Evolutionary conservation across 1,139 yeast species (phyloP), one percentile per base, ranked within the genome.

Genomic region (Blastobotrys capitulatus): DNA sequence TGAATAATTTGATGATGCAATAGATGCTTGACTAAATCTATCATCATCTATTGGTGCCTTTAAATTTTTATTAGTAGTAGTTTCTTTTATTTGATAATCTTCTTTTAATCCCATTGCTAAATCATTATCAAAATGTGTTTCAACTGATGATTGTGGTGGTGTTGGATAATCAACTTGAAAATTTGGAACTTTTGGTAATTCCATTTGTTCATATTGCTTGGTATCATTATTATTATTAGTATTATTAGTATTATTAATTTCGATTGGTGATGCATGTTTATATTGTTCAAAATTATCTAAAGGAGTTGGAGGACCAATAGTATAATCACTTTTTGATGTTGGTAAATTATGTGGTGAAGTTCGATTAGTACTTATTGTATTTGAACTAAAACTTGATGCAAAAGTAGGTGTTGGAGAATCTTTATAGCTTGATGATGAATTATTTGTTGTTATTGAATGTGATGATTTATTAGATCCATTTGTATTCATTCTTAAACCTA

Each of bases 1-100:
- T 4, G 57, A 52, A 42, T 57, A 57, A 19, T 54, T 50, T 7
- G 59, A 56, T 18, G 60, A 57, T 4, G 58, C 54, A 1, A 49
- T 18, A 1, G 58, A 55, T 6, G 44, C 37, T 13, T 35, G 44
- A 13, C 38, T 31, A 9, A 38, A 26, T 8, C 42, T 31, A 4
- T 34, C 46, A 26, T 4, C 18, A 8, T 13, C 7, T 9, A 18
- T 4, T 7, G 41, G 20, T 38, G 41, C 26, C 26, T 26, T 4
- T 6, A 15, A 18, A 20, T 34, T 20, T 15, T 22, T 20, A 13
- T 38, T n/a, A 5, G 2, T 29, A 20, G 6, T 38, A 13, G 35
- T 19, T 7, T 31, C 18, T 18, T 16, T 19, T 12, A 8, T 38
- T 18, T 18, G 9, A 27, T 20, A 5, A 15, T 38, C 12, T 9